A percentile compares a stretch with the other conserved stretches of the same genome.
These are phyloP conservation scores for Ceratocystiopsis sp. DNA, from an alignment of 2,329 filamentous ascomycete genomes.

Conservation along the genomic window DNA sequence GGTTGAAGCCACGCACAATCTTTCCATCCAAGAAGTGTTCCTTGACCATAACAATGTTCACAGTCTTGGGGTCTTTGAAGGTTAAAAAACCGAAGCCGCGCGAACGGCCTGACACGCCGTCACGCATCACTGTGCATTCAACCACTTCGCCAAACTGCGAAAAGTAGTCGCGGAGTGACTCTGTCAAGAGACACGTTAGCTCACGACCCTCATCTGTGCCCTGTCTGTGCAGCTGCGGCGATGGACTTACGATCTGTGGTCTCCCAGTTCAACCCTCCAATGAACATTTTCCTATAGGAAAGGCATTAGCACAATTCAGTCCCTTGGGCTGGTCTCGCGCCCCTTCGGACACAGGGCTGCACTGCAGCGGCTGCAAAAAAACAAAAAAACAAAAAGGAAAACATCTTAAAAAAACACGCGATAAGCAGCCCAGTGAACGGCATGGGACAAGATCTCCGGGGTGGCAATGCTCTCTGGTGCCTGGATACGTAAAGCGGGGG, in stretches of 20 bases:
- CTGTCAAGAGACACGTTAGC: constrained; percentile 26
- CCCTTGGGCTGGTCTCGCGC: too few relatives aligned
- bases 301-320: neutral
- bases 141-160: constrained; percentile 94
- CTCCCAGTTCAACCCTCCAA: constrained; percentile 97
- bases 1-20: constrained; percentile 48
- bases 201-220: neutral
- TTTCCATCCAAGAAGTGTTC: constrained; percentile 97
- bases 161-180: constrained; percentile 93
- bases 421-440: too few relatives aligned
- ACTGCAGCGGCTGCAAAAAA: neutral
- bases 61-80: constrained; percentile 92
- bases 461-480: too few relatives aligned
- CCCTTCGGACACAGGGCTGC: too few relatives aligned
- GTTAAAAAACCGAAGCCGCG: constrained; percentile 95
- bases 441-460: too few relatives aligned
- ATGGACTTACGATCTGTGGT: constrained; percentile 40
- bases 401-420: too few relatives aligned
- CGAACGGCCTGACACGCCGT: constrained; percentile 82
- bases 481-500: too few relatives aligned
- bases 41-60: constrained; percentile 99
- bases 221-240: neutral
- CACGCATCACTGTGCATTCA: constrained; percentile 98
- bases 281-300: constrained; percentile 84
- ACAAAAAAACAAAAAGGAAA: neutral